Evolutionary conservation across 192 early-diverging fungal genomes (phyloP).

Genomic region (Radiomyces spectabilis): DNA sequence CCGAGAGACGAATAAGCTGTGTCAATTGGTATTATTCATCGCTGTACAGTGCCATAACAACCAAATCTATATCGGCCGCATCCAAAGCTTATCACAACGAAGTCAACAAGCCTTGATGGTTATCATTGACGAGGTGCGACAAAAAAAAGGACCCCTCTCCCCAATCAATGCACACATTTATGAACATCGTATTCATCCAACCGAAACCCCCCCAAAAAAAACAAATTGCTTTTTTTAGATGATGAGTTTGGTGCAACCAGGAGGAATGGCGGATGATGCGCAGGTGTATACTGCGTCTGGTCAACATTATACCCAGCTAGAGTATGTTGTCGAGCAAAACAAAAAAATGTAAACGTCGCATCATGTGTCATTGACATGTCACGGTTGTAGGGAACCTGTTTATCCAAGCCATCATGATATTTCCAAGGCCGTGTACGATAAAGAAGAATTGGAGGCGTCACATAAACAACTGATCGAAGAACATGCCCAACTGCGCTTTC

Average conservation of each 20-base stretch:
- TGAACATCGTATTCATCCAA: neutral
- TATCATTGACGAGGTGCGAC: constrained; percentile 68
- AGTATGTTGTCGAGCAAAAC: too few species aligned
- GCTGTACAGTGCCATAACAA: constrained; percentile 87
- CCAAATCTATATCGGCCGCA: constrained; percentile 75
- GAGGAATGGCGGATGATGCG: too few species aligned
- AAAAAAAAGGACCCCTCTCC: neutral
- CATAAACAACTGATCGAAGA: constrained; percentile 41
- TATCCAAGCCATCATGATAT: constrained; percentile 38
- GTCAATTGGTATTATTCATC: constrained; percentile 72
- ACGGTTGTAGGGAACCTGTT: neutral
- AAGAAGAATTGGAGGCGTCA: constrained; percentile 51
- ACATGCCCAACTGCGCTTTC: constrained; percentile 37
- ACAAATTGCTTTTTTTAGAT: neutral
- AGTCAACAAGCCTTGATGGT: constrained; percentile 87
- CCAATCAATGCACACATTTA: neutral
- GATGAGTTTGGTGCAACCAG: constrained; percentile 6
- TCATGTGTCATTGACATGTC: too few species aligned
- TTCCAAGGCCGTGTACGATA: constrained; percentile 42
- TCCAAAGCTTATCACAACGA: constrained; percentile 63
- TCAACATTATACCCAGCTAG: neutral
- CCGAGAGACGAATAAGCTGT: constrained; percentile 70
- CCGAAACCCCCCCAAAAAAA: too few species aligned
- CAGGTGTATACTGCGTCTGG: neutral
- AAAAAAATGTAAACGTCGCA: too few species aligned